phyloP scores from a whole-genome alignment of 306 rosid genomes.

The Albizia julibrissin region DNA sequence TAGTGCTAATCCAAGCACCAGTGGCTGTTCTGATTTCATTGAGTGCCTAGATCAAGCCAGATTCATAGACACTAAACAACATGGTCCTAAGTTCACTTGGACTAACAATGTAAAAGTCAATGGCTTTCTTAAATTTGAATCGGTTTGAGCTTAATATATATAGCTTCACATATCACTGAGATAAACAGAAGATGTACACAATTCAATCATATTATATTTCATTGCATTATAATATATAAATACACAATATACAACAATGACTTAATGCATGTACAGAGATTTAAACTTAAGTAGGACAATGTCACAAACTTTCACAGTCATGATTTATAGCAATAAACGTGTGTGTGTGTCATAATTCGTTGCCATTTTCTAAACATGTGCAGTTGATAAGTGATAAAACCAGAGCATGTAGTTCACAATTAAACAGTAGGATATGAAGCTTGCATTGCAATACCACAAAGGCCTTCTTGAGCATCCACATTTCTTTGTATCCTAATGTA shows the following conservation, averaged over 20 bases:
- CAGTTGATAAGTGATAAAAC: no score
- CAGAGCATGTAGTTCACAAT: no score
- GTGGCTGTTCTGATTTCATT: no score
- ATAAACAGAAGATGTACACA: neutral
- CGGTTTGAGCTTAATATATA: no score
- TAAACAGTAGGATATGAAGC: neutral
- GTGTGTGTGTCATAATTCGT: neutral
- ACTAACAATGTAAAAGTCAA: no score
- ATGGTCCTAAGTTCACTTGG: no score
- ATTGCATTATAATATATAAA: neutral
- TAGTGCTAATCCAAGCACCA: no score
- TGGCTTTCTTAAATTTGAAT: no score
- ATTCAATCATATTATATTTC: neutral
- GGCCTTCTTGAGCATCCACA: neutral
- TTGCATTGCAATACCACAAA: neutral
- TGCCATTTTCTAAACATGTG: neutral
- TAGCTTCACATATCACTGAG: neutral
- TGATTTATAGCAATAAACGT: neutral
- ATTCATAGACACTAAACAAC: no score
- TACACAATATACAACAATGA: neutral
- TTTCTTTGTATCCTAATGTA: neutral
- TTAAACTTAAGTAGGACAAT: neutral
- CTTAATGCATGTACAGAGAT: neutral
- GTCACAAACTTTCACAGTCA: neutral
- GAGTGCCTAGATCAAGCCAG: no score